Conservation (phyloP, 257 asterid genomes). For the Jaltomata sinuosa region DNA sequence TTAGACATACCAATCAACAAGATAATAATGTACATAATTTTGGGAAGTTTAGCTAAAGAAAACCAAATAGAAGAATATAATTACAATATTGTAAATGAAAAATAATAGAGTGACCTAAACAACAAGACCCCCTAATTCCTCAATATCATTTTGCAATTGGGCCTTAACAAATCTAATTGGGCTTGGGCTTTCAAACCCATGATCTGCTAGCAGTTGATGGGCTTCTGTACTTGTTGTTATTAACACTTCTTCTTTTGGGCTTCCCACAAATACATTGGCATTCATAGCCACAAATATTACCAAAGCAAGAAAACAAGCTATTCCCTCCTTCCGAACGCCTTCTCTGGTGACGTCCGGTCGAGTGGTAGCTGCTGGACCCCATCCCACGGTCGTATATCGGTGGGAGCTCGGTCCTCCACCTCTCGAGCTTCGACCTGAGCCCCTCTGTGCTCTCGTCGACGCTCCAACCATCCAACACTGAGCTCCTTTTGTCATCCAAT, state of each 20-base stretch:
- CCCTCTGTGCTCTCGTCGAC: constrained; percentile 56
- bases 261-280: constrained; percentile 45
- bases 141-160: not conserved
- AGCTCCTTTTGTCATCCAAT: constrained; percentile 33
- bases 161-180: not conserved
- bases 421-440: constrained; percentile 55
- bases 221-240: constrained; percentile 12
- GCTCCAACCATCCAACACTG: constrained; percentile 62
- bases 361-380: constrained; percentile 20
- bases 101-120: not conserved
- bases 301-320: constrained; percentile 45
- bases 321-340: constrained; percentile 9
- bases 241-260: constrained; percentile 15
- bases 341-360: constrained; percentile 17
- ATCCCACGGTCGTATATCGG: constrained; percentile 30
- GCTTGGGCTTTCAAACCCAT: constrained; percentile 13
- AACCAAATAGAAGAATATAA: not conserved
- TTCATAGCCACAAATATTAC: constrained; percentile 43
- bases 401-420: constrained; percentile 59
- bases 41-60: not conserved
- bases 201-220: constrained; percentile 22
- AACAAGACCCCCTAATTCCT: not conserved
- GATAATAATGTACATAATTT: not conserved
- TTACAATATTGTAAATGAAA: not conserved
- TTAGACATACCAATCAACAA: not conserved